phyloP scores from a whole-genome alignment of 148 eudicot genomes.

The Talinum fruticosum region DNA sequence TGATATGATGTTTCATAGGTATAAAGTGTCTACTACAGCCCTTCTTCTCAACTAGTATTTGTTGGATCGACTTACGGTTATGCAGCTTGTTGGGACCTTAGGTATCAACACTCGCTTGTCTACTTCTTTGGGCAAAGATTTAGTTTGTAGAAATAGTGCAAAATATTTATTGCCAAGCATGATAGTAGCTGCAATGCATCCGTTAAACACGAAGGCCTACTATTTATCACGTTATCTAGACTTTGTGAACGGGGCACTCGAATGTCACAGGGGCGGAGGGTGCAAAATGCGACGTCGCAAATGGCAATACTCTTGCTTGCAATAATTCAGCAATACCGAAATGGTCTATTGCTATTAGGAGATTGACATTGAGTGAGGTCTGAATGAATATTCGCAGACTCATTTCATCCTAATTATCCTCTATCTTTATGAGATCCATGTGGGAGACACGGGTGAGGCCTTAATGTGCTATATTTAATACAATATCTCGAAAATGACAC shows the following conservation, averaged over 20 bases:
- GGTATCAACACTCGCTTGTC: slow-evolving; percentile 41
- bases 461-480: slow-evolving; percentile 64
- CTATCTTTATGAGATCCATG: slow-evolving; percentile 28
- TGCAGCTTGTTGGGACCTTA: slow-evolving; percentile 81
- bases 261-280: no score
- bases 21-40: slow-evolving; percentile 54
- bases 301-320: no score
- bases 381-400: no score
- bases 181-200: no score
- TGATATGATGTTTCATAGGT: slow-evolving; percentile 38
- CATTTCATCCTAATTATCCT: slow-evolving; percentile 4
- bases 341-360: neutral
- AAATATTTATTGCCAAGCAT: no score
- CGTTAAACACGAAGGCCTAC: neutral
- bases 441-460: slow-evolving; percentile 58
- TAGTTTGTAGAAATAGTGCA: neutral
- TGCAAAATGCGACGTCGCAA: no score
- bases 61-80: slow-evolving; percentile 62
- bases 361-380: neutral
- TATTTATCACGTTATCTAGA: neutral
- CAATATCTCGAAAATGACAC: slow-evolving; percentile 51
- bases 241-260: neutral
- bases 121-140: neutral
- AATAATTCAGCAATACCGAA: neutral
- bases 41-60: slow-evolving; percentile 56